phyloP scores from a whole-genome alignment of 345 rosid species.

The Streptanthus diversifolius region DNA sequence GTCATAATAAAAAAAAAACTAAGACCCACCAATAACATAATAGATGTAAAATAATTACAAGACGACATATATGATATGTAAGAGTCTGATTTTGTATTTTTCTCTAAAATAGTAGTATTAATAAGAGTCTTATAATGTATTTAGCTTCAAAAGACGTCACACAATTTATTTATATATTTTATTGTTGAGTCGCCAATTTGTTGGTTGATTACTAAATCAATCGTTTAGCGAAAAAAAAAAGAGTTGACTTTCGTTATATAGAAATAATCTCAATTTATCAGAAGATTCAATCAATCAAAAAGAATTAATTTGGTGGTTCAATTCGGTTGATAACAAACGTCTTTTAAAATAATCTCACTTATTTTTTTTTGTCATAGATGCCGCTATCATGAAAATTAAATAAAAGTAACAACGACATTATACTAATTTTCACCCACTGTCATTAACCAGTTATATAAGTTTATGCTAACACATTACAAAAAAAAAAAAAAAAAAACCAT shows the following conservation, averaged over 20 bases:
- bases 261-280: neutral
- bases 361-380: neutral
- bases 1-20: neutral
- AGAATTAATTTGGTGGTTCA: constrained; percentile 18
- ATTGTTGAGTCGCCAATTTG: neutral
- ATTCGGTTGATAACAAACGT: neutral
- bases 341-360: neutral
- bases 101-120: neutral
- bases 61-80: neutral
- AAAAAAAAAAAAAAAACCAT: neutral
- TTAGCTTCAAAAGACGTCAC: neutral
- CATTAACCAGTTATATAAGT: neutral
- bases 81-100: neutral
- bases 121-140: neutral
- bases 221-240: neutral
- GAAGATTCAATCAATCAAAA: constrained; percentile 17
- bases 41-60: neutral
- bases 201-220: neutral
- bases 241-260: neutral
- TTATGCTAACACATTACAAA: neutral
- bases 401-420: neutral
- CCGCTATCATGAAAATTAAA: neutral
- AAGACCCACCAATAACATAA: neutral
- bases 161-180: neutral
- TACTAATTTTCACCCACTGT: neutral